phyloP scores from a whole-genome alignment of 106 monocot species.

The Platanthera guangdongensis region DNA sequence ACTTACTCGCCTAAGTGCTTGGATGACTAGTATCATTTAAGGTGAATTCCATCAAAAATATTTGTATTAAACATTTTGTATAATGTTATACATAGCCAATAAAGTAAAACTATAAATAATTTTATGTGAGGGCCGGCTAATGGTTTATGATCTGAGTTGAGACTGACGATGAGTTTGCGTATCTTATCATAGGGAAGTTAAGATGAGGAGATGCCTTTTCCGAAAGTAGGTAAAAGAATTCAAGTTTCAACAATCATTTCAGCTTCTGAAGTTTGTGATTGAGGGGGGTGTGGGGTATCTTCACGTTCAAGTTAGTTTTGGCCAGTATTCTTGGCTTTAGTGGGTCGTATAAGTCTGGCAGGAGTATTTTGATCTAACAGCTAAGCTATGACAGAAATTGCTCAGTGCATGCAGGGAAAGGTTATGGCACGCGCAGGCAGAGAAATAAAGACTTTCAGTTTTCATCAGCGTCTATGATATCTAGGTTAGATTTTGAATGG shows the following conservation, averaged over 20 bases:
- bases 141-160: background rate
- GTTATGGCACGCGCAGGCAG: slow-evolving; percentile 3
- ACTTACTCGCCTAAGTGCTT: too few relatives aligned
- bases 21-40: too few relatives aligned
- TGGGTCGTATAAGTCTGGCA: background rate
- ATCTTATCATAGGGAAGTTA: background rate
- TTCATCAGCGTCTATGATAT: too few relatives aligned
- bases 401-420: slow-evolving; percentile 3
- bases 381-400: slow-evolving; percentile 5
- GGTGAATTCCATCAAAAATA: too few relatives aligned
- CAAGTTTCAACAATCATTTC: slow-evolving; percentile 41
- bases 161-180: background rate
- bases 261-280: slow-evolving; percentile 8
- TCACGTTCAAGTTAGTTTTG: background rate
- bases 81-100: too few relatives aligned
- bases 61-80: too few relatives aligned
- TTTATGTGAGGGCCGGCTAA: too few relatives aligned
- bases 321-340: slow-evolving; percentile 9
- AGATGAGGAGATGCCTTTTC: background rate
- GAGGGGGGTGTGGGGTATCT: background rate
- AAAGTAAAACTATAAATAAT: too few relatives aligned
- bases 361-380: slow-evolving; percentile 8
- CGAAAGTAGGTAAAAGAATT: slow-evolving; percentile 17
- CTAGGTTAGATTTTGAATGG: too few relatives aligned
- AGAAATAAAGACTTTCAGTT: background rate